Base-by-base conservation (phyloP, 495 filamentous ascomycete species). In the Penicillium mononematosum region DNA sequence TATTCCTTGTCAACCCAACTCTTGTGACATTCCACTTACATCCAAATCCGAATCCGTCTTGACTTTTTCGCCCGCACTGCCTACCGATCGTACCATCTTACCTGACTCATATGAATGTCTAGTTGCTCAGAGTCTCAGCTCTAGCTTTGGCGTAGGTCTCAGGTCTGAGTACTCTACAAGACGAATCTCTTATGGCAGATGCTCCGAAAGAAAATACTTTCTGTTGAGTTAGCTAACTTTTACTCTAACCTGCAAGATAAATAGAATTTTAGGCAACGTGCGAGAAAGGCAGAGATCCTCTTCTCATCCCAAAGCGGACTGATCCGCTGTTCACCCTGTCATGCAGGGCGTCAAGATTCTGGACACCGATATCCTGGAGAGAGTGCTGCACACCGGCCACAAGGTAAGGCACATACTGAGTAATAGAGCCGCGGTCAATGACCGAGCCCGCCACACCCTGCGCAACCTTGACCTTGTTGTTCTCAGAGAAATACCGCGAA, bases 401-500 rank as follows among this genome's bases (percentile, higher is more conserved):
- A 22, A 99, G 84, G 70, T 99, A 99, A 12, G 94, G 94, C 32
- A 96, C 82, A 68, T 98, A 99, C 74, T 94, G 96, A 63, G 82
- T 90, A 60, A 98, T 81, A 25, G 90, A 95, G 32, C 88, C 87
- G 50, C 86, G 82, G 67, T 89, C 86, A 20, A 86, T 75, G 39
- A 90, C 87, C 45, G 82, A 84, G 17, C 83, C 83, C 47, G 90
- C 91, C 5, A 99, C 94, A 77, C 94, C 94, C 78, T 99, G 94
- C 42, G 94, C 94, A 66, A 99, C 94, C 41, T 97, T 85, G 56
- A 99, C 83, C 56, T 87, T 84, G 70, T 93, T 90, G 59, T 93
- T 94, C 73, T 99, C 94, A 53, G 91, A 96, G 80, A 99, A 99
- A 80, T 99, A 99, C 41, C 94, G 87, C 46, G 94, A 94, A 54